Evolutionary conservation across 1,284 basidiomycete species (phyloP), one percentile per base, ranked within the genome.

Genomic region (Athelia psychrophila): DNA sequence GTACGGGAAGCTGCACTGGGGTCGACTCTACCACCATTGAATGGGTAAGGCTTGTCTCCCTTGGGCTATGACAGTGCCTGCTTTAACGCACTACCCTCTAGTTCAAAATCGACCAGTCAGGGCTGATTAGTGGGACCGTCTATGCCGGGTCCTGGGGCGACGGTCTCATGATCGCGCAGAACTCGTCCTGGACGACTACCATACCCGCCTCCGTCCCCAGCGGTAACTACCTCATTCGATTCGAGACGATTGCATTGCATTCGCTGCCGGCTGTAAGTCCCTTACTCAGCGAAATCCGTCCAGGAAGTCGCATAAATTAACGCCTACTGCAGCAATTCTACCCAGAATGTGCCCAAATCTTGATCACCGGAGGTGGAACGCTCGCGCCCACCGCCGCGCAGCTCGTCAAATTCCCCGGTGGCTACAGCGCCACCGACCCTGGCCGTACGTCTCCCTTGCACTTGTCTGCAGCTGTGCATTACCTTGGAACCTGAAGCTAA

Each of bases 191-290:
- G 68, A 72, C 71, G 1, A 57, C 65, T 24, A 69, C 65, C 8
- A 72, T 74, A 52, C 72, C 72, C 3, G 49, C 65, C 10, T 62
- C 64, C 16, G 59, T 74, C 20, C 58, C 67, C 18, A 56, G 64
- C 6, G 71, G 72, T 47, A 64, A 70, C 53, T 73, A 72, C 59
- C 55, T 73, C 56, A 62, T 73, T 49, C 67, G 70, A 30, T 78
- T 78, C 56, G 79, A 81, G 62, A 80, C 78, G 4, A 80, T 80
- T 52, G 79, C 79, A 24, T 67, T 80, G 22, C 79, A 80, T 64
- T 80, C 78, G 13, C 60, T 80, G 52, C 79, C 79, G 38, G 78
- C 78, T 56, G 77, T 78, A 57, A 51, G 74, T 66, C n/a, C n/a
- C n/a, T n/a, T n/a, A n/a, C n/a, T n/a, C n/a, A n/a, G n/a, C n/a